These are phyloP conservation scores for Davidsoniella virescens DNA, from an alignment of 2,329 filamentous ascomycete species.

Conservation along the genomic window DNA sequence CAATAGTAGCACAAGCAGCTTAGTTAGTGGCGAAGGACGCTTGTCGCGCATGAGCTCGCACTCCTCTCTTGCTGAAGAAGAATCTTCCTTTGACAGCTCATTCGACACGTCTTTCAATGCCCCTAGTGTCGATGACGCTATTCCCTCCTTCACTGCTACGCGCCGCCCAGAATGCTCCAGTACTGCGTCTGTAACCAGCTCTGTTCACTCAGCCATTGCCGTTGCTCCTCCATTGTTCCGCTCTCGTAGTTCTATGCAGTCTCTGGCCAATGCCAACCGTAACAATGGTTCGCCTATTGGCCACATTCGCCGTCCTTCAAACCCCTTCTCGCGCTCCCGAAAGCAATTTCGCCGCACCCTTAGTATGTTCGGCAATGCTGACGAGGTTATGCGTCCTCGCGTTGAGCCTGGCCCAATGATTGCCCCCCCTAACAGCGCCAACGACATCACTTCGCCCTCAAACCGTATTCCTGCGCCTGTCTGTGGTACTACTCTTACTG, in stretches of 20 bases:
- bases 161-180: slow-evolving; percentile 39
- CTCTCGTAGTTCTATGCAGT: slow-evolving; percentile 17
- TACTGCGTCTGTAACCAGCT: background rate
- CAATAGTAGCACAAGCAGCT: slow-evolving; percentile 11
- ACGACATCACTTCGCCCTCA: background rate
- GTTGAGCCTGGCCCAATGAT: slow-evolving; percentile 27
- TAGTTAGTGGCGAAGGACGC: slow-evolving; percentile 17
- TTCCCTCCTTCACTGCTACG: slow-evolving; percentile 38
- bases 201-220: background rate
- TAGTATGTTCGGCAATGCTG: slow-evolving; percentile 94
- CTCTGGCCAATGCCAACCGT: slow-evolving; percentile 6
- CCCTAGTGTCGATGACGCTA: slow-evolving; percentile 5
- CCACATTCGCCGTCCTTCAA: slow-evolving; percentile 57
- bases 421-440: slow-evolving; percentile 4
- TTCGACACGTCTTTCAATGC: slow-evolving; percentile 9
- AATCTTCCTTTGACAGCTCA: slow-evolving; percentile 8
- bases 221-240: slow-evolving; percentile 38
- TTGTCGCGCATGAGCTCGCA: slow-evolving; percentile 26
- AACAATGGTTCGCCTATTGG: slow-evolving; percentile 51
- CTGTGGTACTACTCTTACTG: slow-evolving; percentile 25
- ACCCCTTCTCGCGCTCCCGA: slow-evolving; percentile 56
- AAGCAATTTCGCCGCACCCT: slow-evolving; percentile 84
- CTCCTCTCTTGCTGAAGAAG: slow-evolving; percentile 9
- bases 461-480: slow-evolving; percentile 1
- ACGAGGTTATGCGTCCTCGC: slow-evolving; percentile 66